phyloP scores from a whole-genome alignment of 306 rosid genomes.

The Chamaecrista fasciculata region DNA sequence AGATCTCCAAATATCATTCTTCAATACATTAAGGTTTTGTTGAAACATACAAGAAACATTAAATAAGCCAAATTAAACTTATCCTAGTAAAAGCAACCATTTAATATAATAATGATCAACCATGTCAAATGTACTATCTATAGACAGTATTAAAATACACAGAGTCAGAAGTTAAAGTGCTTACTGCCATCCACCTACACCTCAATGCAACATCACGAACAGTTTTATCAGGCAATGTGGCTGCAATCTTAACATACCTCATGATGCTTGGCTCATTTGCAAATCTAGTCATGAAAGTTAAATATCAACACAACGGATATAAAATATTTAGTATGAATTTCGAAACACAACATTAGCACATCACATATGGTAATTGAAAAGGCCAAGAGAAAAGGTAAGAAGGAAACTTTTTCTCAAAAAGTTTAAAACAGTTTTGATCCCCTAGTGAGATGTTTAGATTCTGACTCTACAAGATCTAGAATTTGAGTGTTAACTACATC shows the following conservation, averaged over 20 bases:
- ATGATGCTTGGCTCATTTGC: slow-evolving; percentile 86
- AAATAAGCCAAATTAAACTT: background rate
- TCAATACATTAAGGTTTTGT: background rate
- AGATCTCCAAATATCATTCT: background rate
- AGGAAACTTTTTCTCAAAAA: too few species aligned
- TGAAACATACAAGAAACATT: too few species aligned
- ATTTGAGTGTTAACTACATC: background rate
- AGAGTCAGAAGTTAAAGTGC: slow-evolving; percentile 35
- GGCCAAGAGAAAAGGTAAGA: background rate
- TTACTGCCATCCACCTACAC: slow-evolving; percentile 98
- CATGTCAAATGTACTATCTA: background rate
- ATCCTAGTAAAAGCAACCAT: too few species aligned
- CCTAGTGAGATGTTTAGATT: background rate
- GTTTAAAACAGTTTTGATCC: slow-evolving; percentile 1
- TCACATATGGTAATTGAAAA: background rate
- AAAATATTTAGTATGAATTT: background rate
- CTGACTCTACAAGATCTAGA: slow-evolving; percentile 5
- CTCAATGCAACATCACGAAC: slow-evolving; percentile 99
- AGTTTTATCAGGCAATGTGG: slow-evolving; percentile 84
- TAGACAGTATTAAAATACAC: background rate
- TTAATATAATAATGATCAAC: background rate
- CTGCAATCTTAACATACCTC: slow-evolving; percentile 95
- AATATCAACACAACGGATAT: slow-evolving; percentile 14
- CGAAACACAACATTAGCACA: background rate
- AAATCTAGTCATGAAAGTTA: slow-evolving; percentile 48